These are phyloP conservation scores for Ogataea methylovora DNA, from an alignment of 805 yeast species.

Conservation along the genomic window DNA sequence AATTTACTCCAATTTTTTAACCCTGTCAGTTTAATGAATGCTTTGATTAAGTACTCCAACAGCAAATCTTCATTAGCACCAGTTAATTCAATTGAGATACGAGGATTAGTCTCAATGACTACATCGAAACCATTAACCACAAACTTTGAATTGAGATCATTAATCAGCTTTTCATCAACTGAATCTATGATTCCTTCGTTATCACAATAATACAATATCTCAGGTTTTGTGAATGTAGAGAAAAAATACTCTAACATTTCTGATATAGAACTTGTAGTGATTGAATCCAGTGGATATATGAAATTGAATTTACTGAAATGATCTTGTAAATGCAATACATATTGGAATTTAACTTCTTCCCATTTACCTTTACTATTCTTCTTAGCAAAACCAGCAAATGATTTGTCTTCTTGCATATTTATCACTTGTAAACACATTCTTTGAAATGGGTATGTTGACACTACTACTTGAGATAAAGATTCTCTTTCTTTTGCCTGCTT, in stretches of 20 bases:
- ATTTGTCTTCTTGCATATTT: too few relatives aligned
- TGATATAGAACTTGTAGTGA: constrained; percentile 7
- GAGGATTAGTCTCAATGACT: too few relatives aligned
- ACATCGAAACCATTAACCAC: too few relatives aligned
- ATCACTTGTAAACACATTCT: too few relatives aligned
- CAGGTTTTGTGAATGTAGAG: constrained; percentile 4
- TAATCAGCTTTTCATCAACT: too few relatives aligned
- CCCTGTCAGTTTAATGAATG: not conserved
- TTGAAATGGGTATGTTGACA: too few relatives aligned
- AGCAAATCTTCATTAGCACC: not conserved
- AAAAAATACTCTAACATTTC: constrained; percentile 10
- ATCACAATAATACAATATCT: too few relatives aligned
- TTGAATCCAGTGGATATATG: constrained; percentile 10
- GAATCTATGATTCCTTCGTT: too few relatives aligned
- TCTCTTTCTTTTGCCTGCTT: too few relatives aligned
- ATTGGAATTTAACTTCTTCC: constrained; percentile 10
- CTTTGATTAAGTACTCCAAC: not conserved
- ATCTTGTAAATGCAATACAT: constrained; percentile 13
- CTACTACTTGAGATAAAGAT: too few relatives aligned
- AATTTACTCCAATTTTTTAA: not conserved
- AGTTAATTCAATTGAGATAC: too few relatives aligned
- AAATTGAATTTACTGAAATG: constrained; percentile 11
- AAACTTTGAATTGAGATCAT: too few relatives aligned
- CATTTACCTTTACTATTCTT: constrained; percentile 2
- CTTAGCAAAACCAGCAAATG: constrained; percentile 11